Evolutionary conservation across 768 basidiomycete species (phyloP), one percentile per base, ranked within the genome.

Genomic region (Psilocybe sp.): DNA sequence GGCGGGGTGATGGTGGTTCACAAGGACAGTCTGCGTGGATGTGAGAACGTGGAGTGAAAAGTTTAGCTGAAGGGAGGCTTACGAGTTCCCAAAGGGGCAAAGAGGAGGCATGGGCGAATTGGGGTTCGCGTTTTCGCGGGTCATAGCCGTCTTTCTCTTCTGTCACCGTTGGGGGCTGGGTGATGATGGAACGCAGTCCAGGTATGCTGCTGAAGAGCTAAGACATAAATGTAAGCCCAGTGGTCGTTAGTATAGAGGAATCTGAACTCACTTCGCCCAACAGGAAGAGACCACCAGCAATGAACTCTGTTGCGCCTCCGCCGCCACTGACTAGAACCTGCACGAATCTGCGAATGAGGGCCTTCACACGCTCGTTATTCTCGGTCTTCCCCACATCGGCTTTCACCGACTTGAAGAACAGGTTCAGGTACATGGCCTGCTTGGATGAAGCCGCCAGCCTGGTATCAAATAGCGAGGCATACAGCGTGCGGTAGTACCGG

Each of bases 381-480:
- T 87, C 46, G 36, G 15, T 42, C 23, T 50, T 53, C 0, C 68
- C 70, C 8, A 62, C 71, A 48, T 78, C 77, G 3, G 76, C 77
- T 67, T 95, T 96, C 56, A 97, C 69, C 2, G 89, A 86, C 59
- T 91, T 94, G 80, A 95, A 95, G 15, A 98, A 66, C 14, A 99
- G 69, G 63, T 98, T 98, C 49, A 99, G 79, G 66, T 96, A 98
- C 85, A 98, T 89, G 5, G 94, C 93, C 64, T 98, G 94, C 62
- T 98, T 98, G 2, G 87, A 88, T 11, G 92, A 92, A 2, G 77
- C 75, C 2, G 85, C 77, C 1, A 99, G 78, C 12, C 96, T 84
- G 1, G 75, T 70, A 59, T 99, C 96, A 43, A 87, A 81, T 4
- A 99, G 72, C 2, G 92, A 93, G n/a, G 85, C 81, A 58, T 98